These are phyloP conservation scores for Botrytis aclada DNA, from an alignment of 2,329 filamentous ascomycete genomes.

Conservation along the genomic window DNA sequence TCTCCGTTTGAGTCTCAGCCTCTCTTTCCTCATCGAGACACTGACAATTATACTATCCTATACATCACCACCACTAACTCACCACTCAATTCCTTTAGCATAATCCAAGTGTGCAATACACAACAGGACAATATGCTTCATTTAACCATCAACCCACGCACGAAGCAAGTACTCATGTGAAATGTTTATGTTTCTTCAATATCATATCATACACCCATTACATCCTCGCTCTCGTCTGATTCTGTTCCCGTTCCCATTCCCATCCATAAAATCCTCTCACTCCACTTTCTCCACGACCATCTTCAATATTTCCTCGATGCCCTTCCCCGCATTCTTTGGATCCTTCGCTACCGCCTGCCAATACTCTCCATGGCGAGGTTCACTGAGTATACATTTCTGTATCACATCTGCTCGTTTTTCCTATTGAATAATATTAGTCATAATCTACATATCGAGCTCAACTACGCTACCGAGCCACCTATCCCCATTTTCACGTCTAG, in stretches of 20 bases:
- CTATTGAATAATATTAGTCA: slow-evolving; percentile 33
- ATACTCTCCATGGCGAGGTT: slow-evolving; percentile 87
- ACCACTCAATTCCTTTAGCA: background rate
- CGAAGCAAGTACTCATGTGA: background rate
- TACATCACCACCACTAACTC: background rate
- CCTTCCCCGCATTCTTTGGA: slow-evolving; percentile 72
- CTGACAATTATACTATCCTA: background rate
- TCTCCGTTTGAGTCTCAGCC: background rate
- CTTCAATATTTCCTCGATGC: slow-evolving; percentile 77
- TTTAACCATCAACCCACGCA: background rate
- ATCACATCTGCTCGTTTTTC: slow-evolving; percentile 88
- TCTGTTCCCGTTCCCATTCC: background rate
- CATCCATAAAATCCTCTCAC: slow-evolving; percentile 19
- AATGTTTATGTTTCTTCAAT: background rate
- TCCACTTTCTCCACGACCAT: slow-evolving; percentile 59
- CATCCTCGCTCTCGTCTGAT: no score
- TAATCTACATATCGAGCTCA: background rate
- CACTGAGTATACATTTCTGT: slow-evolving; percentile 73
- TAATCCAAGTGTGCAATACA: background rate
- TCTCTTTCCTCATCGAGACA: background rate
- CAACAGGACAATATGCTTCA: background rate
- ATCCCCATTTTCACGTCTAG: background rate
- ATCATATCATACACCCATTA: slow-evolving; percentile 7
- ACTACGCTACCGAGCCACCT: background rate
- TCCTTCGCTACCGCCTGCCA: slow-evolving; percentile 88